Base-by-base conservation (phyloP, 208 protist genomes). In the Crithidia acanthocephali region DNA sequence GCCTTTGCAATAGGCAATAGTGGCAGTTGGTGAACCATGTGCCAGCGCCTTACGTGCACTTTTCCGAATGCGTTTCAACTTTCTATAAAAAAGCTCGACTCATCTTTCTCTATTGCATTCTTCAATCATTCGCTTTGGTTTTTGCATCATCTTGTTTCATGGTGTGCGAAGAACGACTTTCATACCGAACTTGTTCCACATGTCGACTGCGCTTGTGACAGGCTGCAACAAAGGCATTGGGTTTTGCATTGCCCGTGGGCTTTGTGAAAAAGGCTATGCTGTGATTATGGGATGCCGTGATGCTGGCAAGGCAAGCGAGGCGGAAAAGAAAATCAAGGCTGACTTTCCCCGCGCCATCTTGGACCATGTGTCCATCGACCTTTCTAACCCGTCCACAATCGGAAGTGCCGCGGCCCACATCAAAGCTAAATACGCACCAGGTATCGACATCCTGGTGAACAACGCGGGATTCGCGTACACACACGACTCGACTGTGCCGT, bases 381-480 rank as follows among this genome's bases (percentile, higher is more conserved):
- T 83, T 27, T 55, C 20, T 22, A 50, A 70, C 23, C 42, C 51
- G 18, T 56, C 53, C 0, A 75, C 53, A 28, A 52, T 79, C 5
- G 65, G 44, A 0, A 28, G 18, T 40, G 72, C 79, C n/a, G 79
- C 72, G 3, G 30, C 15, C 8, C 4, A 65, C 42, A 58, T 85
- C 32, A 51, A 70, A 40, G 47, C 33, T 23, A 45, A 45, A 23
- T 83, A 58, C 50, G 58, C 30, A 2, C 40, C 33, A 28, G 76
- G 44, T 13, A 74, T 87, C 15, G 82, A 85, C 56, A 23, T 81
- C 4, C 37, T 87, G 25, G 70, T 81, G 22, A 87, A 86, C 66
- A 87, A 82, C 57, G 80, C 82, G 23, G 70, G 70, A 20, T 77
- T 88, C 64, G 85, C 71, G 1, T 86, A 79, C 50, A 18, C 28